Evolutionary conservation across 192 early-diverging fungal genomes (phyloP), one percentile per base, ranked within the genome.

Genomic region (Coemansia erecta): DNA sequence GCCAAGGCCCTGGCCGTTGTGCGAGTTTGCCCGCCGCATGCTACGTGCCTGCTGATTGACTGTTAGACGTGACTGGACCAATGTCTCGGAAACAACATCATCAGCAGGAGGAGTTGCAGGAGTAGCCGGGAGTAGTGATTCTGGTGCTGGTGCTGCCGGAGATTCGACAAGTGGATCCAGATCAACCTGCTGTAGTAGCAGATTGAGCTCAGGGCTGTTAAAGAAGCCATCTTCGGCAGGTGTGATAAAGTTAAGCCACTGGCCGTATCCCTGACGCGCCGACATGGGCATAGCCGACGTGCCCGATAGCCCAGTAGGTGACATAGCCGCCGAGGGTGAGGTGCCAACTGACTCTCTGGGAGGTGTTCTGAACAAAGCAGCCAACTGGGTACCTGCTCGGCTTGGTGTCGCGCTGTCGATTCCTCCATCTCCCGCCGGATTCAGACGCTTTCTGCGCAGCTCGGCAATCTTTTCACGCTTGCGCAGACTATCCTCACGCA

Each of bases 381-480:
- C 26, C n/a, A 50, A 50, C 23, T 50, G 48, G 10, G 11, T 31
- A 9, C 23, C 48, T 12, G 48, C 48, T n/a, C 48, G 23, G 8
- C 48, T 50, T 1, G 48, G 48, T 13, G 48, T 50, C 24, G 48
- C n/a, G 24, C 1, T 31, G 2, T 28, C 48, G 3, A 50, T 14
- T 12, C 24, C 48, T 9, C 15, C 48, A 4, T 50, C 48, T 11
- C 23, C 8, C 1, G 19, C 48, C 15, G 35, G 35, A 37, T 37
- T 37, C 2, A 28, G 52, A 8, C 75, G 60, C 15, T 56, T 53
- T 3, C 56, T 48, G 12, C 75, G 65, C 28, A 78, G 60, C 51
- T 78, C 75, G 0, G 70, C 70, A 28, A 78, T 62, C 19, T 63
- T 63, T 35, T 78, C 66, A 6, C 69, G 69, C 28, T 69, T 72